Base-by-base conservation (phyloP, 2,329 filamentous ascomycete species). In the Tolypocladium tropicale region DNA sequence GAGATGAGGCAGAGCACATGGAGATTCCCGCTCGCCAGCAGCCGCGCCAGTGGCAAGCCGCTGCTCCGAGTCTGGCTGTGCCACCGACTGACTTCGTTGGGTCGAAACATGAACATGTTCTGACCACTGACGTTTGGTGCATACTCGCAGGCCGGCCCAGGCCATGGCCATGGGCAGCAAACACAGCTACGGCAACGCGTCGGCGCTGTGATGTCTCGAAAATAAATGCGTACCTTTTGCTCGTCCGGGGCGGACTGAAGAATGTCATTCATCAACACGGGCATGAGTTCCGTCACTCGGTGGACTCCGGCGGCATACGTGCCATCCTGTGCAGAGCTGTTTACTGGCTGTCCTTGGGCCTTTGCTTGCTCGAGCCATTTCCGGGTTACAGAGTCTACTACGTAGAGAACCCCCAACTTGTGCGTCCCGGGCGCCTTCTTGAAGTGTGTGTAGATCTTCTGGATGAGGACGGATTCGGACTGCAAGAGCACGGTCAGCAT, bases 331-430 rank as follows among this genome's bases (percentile, higher is more conserved):
- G 92, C 90, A 73, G 84, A 81, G 72, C 82, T 85, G 75, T 88
- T 89, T 73, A 91, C 83, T 68, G 87, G 76, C 71, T 97, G 92
- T 67, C 89, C 89, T 64, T 88, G 82, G 68, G 86, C 83, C 76
- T 92, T 94, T 68, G 94, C 93, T 75, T 91, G 89, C 73, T 97
- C 93, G 78, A 96, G 85, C 93, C 94, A 99, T 78, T 95, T 93
- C 76, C 94, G 90, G 73, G 92, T 93, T 83, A 99, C 92, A 79
- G 93, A 96, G 82, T 99, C 94, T 92, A 99, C 90, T 77, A 97
- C 92, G 86, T 99, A 99, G 77, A 99, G 86, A 70, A 96, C 92
- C 76, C 94, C 94, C 74, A 99, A 83, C 77, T 99, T 99, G 83
- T 99, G 93, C 71, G 91, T 95, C 71, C 85, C 85, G 58, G 90